Evolutionary conservation across 345 rosid species (phyloP).

Genomic region (Linum tenue): DNA sequence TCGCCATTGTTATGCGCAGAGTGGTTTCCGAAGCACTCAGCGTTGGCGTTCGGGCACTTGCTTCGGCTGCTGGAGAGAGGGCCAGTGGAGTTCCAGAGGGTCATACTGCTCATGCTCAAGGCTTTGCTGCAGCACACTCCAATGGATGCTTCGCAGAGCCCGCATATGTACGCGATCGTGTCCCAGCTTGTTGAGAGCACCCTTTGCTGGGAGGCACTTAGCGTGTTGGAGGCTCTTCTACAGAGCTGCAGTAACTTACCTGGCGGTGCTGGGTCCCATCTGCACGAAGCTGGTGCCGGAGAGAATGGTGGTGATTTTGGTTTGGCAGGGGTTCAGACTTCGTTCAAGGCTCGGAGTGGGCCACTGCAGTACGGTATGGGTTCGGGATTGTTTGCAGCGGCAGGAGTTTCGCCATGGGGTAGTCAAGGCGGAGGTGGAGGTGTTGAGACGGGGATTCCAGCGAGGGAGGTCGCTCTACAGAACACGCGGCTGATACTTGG

Average conservation of each 20-base stretch:
- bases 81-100: slow-evolving; percentile 93
- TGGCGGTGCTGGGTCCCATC: slow-evolving; percentile 34
- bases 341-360: slow-evolving; percentile 89
- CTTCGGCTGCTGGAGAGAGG: slow-evolving; percentile 82
- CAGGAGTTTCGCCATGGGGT: slow-evolving; percentile 31
- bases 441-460: slow-evolving; percentile 50
- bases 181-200: slow-evolving; percentile 95
- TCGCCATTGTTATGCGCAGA: slow-evolving; percentile 76
- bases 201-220: slow-evolving; percentile 87
- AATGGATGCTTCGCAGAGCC: slow-evolving; percentile 94
- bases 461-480: slow-evolving; percentile 79
- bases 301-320: slow-evolving; percentile 68
- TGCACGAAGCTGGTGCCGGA: slow-evolving; percentile 45
- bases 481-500: slow-evolving; percentile 81
- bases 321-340: slow-evolving; percentile 55
- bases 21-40: slow-evolving; percentile 98
- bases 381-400: slow-evolving; percentile 21
- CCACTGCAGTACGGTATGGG: slow-evolving; percentile 65
- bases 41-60: slow-evolving; percentile 95
- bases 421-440: slow-evolving; percentile 15
- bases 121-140: slow-evolving; percentile 95
- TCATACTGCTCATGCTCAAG: slow-evolving; percentile 84
- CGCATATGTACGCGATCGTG: slow-evolving; percentile 93
- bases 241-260: slow-evolving; percentile 89
- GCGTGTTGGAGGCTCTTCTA: slow-evolving; percentile 86